Base-by-base conservation (phyloP, 805 yeast genomes). In the Brettanomyces custersianus region DNA sequence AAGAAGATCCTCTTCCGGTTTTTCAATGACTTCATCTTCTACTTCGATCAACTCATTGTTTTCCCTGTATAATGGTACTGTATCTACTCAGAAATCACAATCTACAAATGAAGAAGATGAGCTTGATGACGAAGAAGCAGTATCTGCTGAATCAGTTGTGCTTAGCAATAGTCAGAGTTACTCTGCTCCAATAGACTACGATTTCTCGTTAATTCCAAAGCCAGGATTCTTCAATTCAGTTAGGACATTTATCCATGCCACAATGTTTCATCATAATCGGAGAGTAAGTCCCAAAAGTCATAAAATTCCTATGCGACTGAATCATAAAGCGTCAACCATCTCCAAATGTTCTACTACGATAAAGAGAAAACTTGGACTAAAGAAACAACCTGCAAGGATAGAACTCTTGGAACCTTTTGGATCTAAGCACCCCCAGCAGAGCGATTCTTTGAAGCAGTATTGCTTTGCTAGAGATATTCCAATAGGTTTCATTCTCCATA, bases 391-490 rank as follows among this genome's bases (percentile, higher is more conserved):
- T 7, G n/a, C 28, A 11, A 25, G 15, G 6, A 25, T n/a, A 7
- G 17, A 7, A 8, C 28, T 25, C 8, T 12, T n/a, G 5, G 20
- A 45, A 39, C 67, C 71, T 3, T 66, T 53, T 41, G 40, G 54
- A 5, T 48, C 57, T 1, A 50, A 57, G 3, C 87, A 82, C 50
- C 92, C 92, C 3, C 54, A 59, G 31, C 74, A 76, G 28, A 79
- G 72, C 51, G 71, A 74, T 38, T 74, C 78, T 43, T 53, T 84
- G 25, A 48, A 66, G 36, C 79, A 73, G 52, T 81, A 80, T 55
- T 66, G 84, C 3, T 63, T 70, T 16, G 68, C 79, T n/a, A 74
- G 70, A 45, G 96, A 86, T 52, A 52, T 86, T 5, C 96, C 96
- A 1, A 59, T 80, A 20, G 96, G 95, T 0, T 74, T 75, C 42